Percentiles rank a stretch among this genome's conserved stretches.
phyloP scores from a whole-genome alignment of 2,329 filamentous ascomycete species.

The Dactylonectria macrodidyma region DNA sequence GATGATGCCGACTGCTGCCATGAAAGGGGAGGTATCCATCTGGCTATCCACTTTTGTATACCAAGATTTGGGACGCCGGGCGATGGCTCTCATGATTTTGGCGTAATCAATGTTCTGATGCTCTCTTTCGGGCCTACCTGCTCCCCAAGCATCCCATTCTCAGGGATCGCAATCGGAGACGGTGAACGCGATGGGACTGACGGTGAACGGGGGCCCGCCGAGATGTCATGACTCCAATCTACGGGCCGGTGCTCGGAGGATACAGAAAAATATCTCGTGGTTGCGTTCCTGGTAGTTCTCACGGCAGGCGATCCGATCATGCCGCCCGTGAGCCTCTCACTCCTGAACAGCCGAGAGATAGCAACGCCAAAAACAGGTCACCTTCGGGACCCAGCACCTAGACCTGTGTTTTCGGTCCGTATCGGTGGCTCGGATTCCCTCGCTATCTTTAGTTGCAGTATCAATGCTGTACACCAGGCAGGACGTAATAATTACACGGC shows the following conservation, averaged over 20 bases:
- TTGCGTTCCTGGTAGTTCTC: constrained; percentile 2
- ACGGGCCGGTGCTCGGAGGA: constrained; percentile 1
- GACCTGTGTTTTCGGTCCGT: not conserved
- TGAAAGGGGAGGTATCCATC: constrained; percentile 11
- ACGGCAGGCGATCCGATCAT: constrained; percentile 18
- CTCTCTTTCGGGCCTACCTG: constrained; percentile 21
- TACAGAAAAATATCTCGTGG: constrained; percentile 24
- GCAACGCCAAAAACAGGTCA: constrained; percentile 18
- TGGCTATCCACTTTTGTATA: constrained; percentile 16
- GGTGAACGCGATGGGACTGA: constrained; percentile 10
- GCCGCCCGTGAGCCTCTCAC: constrained; percentile 12
- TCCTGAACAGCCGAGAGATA: constrained; percentile 1
- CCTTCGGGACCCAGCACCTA: constrained; percentile 11
- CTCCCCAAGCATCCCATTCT: constrained; percentile 23
- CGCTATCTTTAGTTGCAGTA: constrained; percentile 21
- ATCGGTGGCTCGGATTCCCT: constrained; percentile 14
- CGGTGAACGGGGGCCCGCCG: constrained; percentile 18
- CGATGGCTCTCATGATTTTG: constrained; percentile 22
- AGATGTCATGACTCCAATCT: not conserved
- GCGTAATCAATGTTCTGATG: constrained; percentile 20
- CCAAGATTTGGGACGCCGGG: constrained; percentile 13
- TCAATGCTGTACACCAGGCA: not conserved
- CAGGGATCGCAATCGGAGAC: constrained; percentile 20
- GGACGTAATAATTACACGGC: constrained; percentile 14
- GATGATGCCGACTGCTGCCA: constrained; percentile 3